These are phyloP conservation scores for Arctium minus DNA, from an alignment of 129 eudicot species.

Conservation along the genomic window DNA sequence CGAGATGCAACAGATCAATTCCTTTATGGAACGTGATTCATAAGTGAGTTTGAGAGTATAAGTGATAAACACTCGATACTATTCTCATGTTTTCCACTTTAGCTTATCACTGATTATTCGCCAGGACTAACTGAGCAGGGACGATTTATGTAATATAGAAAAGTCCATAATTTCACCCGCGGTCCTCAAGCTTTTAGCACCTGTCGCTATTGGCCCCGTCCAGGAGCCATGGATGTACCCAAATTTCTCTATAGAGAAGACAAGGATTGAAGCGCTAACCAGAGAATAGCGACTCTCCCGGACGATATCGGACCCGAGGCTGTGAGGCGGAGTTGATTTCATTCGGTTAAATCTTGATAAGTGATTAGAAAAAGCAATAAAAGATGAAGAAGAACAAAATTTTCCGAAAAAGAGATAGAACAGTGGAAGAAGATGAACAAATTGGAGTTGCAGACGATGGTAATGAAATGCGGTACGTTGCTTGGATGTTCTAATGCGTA, in stretches of 20 bases:
- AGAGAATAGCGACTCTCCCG: background rate
- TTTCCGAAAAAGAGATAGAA: constrained; percentile 55
- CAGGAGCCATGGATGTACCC: background rate
- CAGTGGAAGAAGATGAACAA: constrained; percentile 41
- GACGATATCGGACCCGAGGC: background rate
- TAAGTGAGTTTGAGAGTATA: no score
- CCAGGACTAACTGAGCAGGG: no score
- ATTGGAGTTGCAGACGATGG: constrained; percentile 39
- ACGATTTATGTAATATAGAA: background rate
- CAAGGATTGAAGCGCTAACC: background rate
- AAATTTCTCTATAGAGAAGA: background rate
- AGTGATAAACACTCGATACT: no score
- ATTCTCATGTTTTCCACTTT: no score
- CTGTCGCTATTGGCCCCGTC: background rate
- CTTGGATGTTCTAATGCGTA: background rate
- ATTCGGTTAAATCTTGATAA: background rate
- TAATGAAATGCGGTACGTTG: constrained; percentile 52
- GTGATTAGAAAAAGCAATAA: background rate
- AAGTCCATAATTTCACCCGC: background rate
- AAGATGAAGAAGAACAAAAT: constrained; percentile 52
- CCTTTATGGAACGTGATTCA: no score
- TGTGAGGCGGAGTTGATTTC: background rate
- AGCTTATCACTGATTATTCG: no score
- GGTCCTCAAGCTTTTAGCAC: background rate
- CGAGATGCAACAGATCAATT: no score